These are phyloP conservation scores for Boletus holoroseus DNA, from an alignment of 1,284 basidiomycete genomes.

Conservation along the genomic window DNA sequence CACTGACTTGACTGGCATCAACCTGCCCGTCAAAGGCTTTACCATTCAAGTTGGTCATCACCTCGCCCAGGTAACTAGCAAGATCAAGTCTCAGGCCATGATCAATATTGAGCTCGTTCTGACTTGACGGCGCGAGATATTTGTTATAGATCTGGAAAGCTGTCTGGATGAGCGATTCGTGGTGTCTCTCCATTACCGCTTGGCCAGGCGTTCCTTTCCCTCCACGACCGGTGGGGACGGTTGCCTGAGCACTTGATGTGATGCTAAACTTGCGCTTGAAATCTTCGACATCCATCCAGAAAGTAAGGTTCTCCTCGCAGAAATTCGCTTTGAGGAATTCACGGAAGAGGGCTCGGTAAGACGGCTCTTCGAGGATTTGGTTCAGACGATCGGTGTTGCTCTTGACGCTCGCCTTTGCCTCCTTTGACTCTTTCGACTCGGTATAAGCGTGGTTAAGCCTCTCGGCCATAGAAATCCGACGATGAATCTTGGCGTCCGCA, in stretches of 20 bases:
- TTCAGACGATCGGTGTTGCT: slow-evolving; percentile 86
- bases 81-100: slow-evolving; percentile 93
- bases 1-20: slow-evolving; percentile 69
- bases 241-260: slow-evolving; percentile 84
- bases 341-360: slow-evolving; percentile 84
- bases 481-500: slow-evolving; percentile 65
- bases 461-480: slow-evolving; percentile 74
- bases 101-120: slow-evolving; percentile 96
- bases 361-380: slow-evolving; percentile 92
- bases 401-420: slow-evolving; percentile 65
- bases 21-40: slow-evolving; percentile 73
- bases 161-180: slow-evolving; percentile 90
- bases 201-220: slow-evolving; percentile 64
- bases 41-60: slow-evolving; percentile 70
- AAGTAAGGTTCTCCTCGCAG: slow-evolving; percentile 96
- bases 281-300: slow-evolving; percentile 96
- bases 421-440: slow-evolving; percentile 49
- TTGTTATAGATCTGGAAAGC: slow-evolving; percentile 93
- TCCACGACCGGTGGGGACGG: slow-evolving; percentile 37
- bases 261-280: slow-evolving; percentile 95
- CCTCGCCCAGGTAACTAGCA: slow-evolving; percentile 86
- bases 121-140: slow-evolving; percentile 92
- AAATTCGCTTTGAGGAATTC: slow-evolving; percentile 93
- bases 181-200: slow-evolving; percentile 93
- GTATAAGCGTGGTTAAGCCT: slow-evolving; percentile 55